phyloP scores from a whole-genome alignment of 164 flowering plant species.

The Protea cynaroides region DNA sequence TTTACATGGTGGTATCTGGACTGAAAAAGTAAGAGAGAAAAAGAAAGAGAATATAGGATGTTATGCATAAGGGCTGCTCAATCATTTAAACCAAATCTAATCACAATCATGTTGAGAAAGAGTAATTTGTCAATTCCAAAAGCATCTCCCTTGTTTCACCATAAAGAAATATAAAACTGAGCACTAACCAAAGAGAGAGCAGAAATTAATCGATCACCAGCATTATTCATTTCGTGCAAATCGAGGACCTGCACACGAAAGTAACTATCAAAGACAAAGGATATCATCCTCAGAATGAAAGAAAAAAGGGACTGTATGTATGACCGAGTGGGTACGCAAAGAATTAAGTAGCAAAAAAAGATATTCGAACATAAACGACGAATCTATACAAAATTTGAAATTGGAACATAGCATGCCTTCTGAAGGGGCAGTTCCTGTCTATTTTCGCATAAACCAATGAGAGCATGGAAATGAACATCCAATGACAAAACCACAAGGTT shows the following conservation, averaged over 20 bases:
- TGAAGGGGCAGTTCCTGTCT: background rate
- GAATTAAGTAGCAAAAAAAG: too few relatives aligned
- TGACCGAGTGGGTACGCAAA: too few relatives aligned
- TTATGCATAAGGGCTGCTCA: too few relatives aligned
- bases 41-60: background rate
- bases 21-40: constrained; percentile 25
- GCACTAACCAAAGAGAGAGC: constrained; percentile 75
- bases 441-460: background rate
- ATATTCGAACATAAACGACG: too few relatives aligned
- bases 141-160: background rate
- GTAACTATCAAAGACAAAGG: constrained; percentile 4
- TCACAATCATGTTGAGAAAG: too few relatives aligned
- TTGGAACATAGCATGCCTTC: too few relatives aligned
- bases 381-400: too few relatives aligned
- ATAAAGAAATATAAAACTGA: background rate
- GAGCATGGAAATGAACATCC: background rate
- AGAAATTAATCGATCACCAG: constrained; percentile 65
- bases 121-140: background rate
- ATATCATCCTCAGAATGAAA: too few relatives aligned
- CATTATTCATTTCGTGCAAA: constrained; percentile 69
- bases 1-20: constrained; percentile 55
- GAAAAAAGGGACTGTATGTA: too few relatives aligned
- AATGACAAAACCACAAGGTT: background rate
- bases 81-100: too few relatives aligned
- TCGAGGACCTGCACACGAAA: constrained; percentile 43